Evolutionary conservation across 306 rosid species (phyloP), one percentile per base, ranked within the genome.

Genomic region (Dryas octopetala): DNA sequence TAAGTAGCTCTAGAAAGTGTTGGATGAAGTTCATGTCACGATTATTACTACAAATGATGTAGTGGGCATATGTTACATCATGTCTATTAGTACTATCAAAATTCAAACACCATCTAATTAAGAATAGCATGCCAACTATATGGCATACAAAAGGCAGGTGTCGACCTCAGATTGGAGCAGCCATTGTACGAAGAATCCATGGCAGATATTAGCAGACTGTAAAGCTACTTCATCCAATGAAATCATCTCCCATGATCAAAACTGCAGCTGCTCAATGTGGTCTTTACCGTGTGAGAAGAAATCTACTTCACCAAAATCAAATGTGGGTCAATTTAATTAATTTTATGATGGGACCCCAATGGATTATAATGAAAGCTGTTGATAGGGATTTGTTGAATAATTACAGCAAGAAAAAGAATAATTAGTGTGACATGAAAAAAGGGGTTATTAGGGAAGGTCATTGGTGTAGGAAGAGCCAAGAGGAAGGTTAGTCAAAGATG

Each of bases 321-420:
- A 49, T 41, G 83, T 77, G 87, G 89, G 47, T 62, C 82, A 15
- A 71, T 7, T 40, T 46, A 32, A 32, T 32, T 32, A 32, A 32
- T 32, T 62, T 63, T 61, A 77, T 78, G 60, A 60, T 79, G 81
- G 68, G 70, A 75, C 75, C 84, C 68, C n/a, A 58, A 48, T 83
- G 84, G 77, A 79, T 76, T 73, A 79, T 74, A 76, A 68, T 57
- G 82, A 82, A 50, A 54, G 79, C n/a, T 65, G 48, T 68, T 74
- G 61, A 75, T 78, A 43, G 73, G 71, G 66, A 73, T 70, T 70
- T 81, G 67, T 46, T 80, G 64, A 82, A 73, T 73, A 76, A 79
- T 82, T 75, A 73, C 75, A 68, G 58, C 62, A 68, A 67, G 67
- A 72, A 81, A 79, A 55, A 71, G 47, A 63, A 73, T 65, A 66